A percentile compares a stretch with the other conserved stretches of the same genome.
phyloP scores from a whole-genome alignment of 345 rosid species.

The Sisymbrium altissimum region DNA sequence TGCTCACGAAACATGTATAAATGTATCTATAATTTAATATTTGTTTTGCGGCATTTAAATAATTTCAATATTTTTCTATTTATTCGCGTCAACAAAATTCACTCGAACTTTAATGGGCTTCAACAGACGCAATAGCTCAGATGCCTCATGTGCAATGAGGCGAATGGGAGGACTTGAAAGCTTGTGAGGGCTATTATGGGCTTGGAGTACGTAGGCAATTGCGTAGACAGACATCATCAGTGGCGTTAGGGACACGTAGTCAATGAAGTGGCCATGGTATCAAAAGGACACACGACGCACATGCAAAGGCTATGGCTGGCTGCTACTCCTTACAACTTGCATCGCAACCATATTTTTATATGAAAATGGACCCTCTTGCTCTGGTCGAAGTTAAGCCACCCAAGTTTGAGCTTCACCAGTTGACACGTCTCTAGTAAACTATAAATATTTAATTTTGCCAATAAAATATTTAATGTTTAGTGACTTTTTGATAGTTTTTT shows the following conservation, averaged over 20 bases:
- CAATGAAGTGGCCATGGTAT: constrained; percentile 3
- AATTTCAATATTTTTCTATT: not conserved
- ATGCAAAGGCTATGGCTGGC: constrained; percentile 25
- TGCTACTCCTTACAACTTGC: not conserved
- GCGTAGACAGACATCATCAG: constrained; percentile 1
- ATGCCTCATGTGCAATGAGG: not conserved
- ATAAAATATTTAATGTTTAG: not conserved
- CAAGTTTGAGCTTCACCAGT: constrained; percentile 18
- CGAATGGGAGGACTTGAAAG: not conserved
- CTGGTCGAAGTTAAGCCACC: constrained; percentile 24
- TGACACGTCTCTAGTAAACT: constrained; percentile 20
- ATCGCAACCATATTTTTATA: not conserved
- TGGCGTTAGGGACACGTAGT: constrained; percentile 19
- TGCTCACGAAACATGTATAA: too few species aligned
- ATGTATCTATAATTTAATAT: too few species aligned
- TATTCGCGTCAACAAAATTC: not conserved
- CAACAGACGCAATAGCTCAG: not conserved
- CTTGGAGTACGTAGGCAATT: not conserved
- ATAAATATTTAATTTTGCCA: not conserved
- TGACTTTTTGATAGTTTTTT: not conserved
- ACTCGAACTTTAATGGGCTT: not conserved
- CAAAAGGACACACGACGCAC: constrained; percentile 19
- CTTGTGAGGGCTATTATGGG: too few species aligned
- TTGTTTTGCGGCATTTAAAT: not conserved
- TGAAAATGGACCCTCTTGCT: not conserved